These are phyloP conservation scores for Globisporangium iwayamae DNA, from an alignment of 352 stramenopile species.

Conservation along the genomic window DNA sequence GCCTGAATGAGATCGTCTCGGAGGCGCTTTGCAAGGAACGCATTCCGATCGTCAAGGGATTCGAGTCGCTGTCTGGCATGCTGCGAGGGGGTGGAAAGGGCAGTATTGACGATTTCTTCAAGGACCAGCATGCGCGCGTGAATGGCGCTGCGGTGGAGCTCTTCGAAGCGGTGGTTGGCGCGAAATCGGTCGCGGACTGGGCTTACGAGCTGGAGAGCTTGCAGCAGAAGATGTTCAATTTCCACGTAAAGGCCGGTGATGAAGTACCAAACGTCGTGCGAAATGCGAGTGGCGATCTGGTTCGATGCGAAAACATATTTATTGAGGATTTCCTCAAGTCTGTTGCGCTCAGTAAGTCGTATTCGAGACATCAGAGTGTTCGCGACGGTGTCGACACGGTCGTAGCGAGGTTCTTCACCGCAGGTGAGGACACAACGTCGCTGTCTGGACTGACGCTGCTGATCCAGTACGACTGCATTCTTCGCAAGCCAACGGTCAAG, in stretches of 20 bases:
- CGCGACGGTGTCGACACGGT: slow-evolving; percentile 58
- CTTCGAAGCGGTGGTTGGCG: slow-evolving; percentile 9
- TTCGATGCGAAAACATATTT: slow-evolving; percentile 64
- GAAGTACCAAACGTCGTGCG: slow-evolving; percentile 19
- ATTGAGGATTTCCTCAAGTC: slow-evolving; percentile 72
- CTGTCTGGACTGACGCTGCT: slow-evolving; percentile 46
- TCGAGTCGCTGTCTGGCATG: slow-evolving; percentile 26
- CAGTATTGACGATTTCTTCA: slow-evolving; percentile 21
- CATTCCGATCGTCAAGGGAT: slow-evolving; percentile 28
- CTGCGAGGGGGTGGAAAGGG: slow-evolving; percentile 18
- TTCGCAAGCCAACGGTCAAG: slow-evolving; percentile 58
- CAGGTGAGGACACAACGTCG: background rate
- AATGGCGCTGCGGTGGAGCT: slow-evolving; percentile 15
- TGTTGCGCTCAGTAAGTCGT: slow-evolving; percentile 51
- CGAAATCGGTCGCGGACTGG: slow-evolving; percentile 10
- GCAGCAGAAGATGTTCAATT: slow-evolving; percentile 35
- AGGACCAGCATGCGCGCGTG: slow-evolving; percentile 20
- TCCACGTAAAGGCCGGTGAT: slow-evolving; percentile 10
- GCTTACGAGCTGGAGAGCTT: slow-evolving; percentile 28
- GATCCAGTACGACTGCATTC: slow-evolving; percentile 64
- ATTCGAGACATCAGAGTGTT: slow-evolving; percentile 50
- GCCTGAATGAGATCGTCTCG: slow-evolving; percentile 64
- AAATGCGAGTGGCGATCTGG: slow-evolving; percentile 28
- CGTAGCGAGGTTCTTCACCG: slow-evolving; percentile 41
- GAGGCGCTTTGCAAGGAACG: slow-evolving; percentile 57